Evolutionary conservation across 2,329 filamentous ascomycete species (phyloP).

Genomic region (Aureobasidium sp.): DNA sequence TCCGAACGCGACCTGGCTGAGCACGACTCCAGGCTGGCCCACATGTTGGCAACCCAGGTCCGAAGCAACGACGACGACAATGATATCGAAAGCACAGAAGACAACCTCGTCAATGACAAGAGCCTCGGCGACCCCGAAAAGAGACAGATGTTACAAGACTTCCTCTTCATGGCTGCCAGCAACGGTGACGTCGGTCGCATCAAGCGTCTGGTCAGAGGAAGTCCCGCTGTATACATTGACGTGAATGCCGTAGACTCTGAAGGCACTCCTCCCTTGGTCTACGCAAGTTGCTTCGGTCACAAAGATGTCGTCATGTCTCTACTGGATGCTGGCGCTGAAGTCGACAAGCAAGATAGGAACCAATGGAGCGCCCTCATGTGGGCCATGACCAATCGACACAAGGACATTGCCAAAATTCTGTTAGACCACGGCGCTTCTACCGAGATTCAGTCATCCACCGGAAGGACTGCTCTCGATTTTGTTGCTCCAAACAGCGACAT

Average conservation of each 20-base stretch:
- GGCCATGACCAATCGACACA: constrained; percentile 98
- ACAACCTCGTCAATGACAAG: constrained; percentile 66
- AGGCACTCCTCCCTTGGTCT: constrained; percentile 91
- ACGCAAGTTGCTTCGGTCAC: constrained; percentile 96
- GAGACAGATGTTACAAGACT: constrained; percentile 71
- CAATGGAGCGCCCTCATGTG: constrained; percentile 98
- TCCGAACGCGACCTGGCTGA: constrained; percentile 48
- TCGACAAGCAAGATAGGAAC: constrained; percentile 91
- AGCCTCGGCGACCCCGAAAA: constrained; percentile 71
- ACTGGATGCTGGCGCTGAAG: constrained; percentile 75
- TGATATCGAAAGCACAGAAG: constrained; percentile 67
- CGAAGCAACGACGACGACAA: constrained; percentile 60
- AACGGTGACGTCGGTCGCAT: constrained; percentile 87
- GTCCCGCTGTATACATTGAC: constrained; percentile 67
- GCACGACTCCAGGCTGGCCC: constrained; percentile 80
- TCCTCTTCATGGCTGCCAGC: constrained; percentile 88
- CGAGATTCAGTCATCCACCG: constrained; percentile 88
- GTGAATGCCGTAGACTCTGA: constrained; percentile 86
- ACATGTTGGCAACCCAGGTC: constrained; percentile 94
- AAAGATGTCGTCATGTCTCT: constrained; percentile 78
- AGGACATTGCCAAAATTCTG: constrained; percentile 85
- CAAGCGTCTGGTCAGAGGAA: constrained; percentile 63
- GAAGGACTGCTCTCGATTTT: constrained; percentile 91
- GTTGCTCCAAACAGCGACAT: constrained; percentile 93
- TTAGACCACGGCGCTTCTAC: constrained; percentile 92